Evolutionary conservation across 148 eudicot genomes (phyloP).

Genomic region (Vaccinium macrocarpon): DNA sequence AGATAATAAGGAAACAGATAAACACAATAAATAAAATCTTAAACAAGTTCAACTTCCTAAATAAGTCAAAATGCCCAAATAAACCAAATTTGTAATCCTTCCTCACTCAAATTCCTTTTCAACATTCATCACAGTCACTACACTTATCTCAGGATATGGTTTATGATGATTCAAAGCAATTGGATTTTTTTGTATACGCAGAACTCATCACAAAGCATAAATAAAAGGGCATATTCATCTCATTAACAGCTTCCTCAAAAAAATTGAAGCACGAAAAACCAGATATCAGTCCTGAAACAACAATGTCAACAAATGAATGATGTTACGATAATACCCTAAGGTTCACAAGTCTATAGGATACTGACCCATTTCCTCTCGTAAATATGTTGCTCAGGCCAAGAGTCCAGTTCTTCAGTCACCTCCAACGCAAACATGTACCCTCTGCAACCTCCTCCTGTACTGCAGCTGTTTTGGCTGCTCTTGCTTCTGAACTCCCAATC

Average conservation of each 20-base stretch:
- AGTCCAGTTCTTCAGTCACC: conserved; percentile 25
- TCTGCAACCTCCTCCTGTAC: conserved; percentile 20
- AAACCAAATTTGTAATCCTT: neutral
- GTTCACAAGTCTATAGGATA: neutral
- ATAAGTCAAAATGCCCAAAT: neutral
- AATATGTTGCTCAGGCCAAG: conserved; percentile 20
- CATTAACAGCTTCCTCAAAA: neutral
- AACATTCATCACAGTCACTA: neutral
- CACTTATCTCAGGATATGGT: too few species aligned
- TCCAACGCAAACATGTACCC: conserved; percentile 27
- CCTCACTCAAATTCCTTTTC: neutral
- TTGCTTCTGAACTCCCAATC: conserved; percentile 29
- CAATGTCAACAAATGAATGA: neutral
- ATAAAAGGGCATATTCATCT: neutral
- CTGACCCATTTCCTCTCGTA: conserved; percentile 29
- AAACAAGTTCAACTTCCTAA: neutral
- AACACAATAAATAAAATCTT: neutral
- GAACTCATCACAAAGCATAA: neutral
- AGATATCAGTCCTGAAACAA: neutral
- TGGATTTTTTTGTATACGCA: too few species aligned
- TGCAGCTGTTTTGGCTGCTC: conserved; percentile 27
- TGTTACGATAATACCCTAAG: neutral
- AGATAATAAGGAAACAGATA: neutral
- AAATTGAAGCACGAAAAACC: neutral
- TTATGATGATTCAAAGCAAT: too few species aligned